Base-by-base conservation (phyloP, 371 early-diverging fungal genomes). In the Haplosporangium sp. region DNA sequence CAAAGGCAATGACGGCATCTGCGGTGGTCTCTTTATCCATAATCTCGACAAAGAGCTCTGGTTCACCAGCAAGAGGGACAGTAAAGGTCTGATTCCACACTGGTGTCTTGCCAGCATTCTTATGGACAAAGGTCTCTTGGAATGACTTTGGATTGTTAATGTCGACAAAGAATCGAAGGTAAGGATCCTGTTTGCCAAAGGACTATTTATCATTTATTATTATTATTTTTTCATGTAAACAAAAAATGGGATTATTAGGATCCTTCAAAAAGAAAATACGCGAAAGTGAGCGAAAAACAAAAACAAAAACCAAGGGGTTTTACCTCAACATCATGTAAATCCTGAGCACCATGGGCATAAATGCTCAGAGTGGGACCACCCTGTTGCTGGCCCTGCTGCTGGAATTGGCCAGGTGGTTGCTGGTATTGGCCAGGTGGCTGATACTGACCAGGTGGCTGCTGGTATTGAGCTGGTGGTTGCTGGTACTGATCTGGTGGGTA, bases 141-240 rank as follows among this genome's bases (percentile, higher is more conserved):
- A 76, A 90, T 11, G 85, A 69, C 56, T 86, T 82, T 72, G 84
- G 70, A 58, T 90, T 76, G 40, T 69, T 68, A 59, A 82, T 67
- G 63, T 87, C 69, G 71, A 88, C 76, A 17, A 87, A 74, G 76
- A 88, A 87, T 74, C 84, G 90, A 48, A 88, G 58, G 56, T 81
- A 90, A 39, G 90, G 88, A 62, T 90, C 90, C 82, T 90, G 87
- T 84, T 88, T 90, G 72, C 89, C 90, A 55, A 88, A 48, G 10
- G 63, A 50, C 72, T 73, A 63, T 19, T 19, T 7, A 34, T 35
- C 44, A 35, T 11, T 15, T 44, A 44, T 11, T 15, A 27, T 19
- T 34, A 50, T n/a, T n/a, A n/a, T n/a, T 27, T 27, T 27, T 27
- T 27, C 27, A 27, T 27, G 27, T 27, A 27, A 27, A 27, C 27